Evolutionary conservation across 345 rosid species (phyloP).

Genomic region (Limnanthes douglasii): DNA sequence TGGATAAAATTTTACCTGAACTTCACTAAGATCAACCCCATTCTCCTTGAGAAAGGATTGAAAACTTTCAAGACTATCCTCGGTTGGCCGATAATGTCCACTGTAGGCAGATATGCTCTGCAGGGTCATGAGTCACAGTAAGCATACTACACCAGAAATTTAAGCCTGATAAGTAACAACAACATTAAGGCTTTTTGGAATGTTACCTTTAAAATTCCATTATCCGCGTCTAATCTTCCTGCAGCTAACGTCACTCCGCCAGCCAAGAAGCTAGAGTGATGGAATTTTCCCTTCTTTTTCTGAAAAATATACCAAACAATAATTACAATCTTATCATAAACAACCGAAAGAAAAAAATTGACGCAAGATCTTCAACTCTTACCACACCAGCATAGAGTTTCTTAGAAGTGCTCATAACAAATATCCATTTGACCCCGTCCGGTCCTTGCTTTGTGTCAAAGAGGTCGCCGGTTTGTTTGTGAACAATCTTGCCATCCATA

Average conservation of each 20-base stretch:
- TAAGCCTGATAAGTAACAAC: background rate
- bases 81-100: constrained; percentile 86
- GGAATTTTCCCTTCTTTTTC: constrained; percentile 91
- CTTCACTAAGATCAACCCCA: constrained; percentile 47
- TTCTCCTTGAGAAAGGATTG: constrained; percentile 47
- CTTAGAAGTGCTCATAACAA: constrained; percentile 73
- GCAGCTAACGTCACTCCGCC: constrained; percentile 92
- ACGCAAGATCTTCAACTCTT: constrained; percentile 9
- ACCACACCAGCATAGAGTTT: constrained; percentile 69
- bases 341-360: constrained; percentile 1
- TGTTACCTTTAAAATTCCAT: constrained; percentile 64
- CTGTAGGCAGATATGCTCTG: constrained; percentile 86
- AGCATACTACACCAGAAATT: background rate
- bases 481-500: constrained; percentile 45
- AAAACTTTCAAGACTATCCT: constrained; percentile 47
- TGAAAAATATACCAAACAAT: constrained; percentile 11
- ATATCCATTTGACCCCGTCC: constrained; percentile 54
- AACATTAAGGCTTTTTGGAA: background rate
- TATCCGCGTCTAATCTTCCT: constrained; percentile 57
- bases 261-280: constrained; percentile 93
- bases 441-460: constrained; percentile 38
- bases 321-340: background rate
- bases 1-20: constrained; percentile 34
- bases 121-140: constrained; percentile 1
- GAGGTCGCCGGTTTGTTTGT: constrained; percentile 31